phyloP scores from a whole-genome alignment of 139 green algal genomes.

The Tetradesmus lagerheimii region DNA sequence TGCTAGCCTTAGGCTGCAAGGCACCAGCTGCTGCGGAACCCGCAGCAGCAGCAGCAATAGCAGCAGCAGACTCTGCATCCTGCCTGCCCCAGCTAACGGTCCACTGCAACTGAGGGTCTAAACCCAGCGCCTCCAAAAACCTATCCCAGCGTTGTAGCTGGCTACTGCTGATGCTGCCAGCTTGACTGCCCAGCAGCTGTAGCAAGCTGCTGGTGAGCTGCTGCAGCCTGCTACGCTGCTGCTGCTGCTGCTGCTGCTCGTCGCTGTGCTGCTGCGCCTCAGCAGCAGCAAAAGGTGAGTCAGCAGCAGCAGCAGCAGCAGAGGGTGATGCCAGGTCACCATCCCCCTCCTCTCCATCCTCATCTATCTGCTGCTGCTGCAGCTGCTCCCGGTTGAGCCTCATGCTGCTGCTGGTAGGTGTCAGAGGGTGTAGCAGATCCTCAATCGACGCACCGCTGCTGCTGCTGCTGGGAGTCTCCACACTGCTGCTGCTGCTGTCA shows the following conservation, averaged over 20 bases:
- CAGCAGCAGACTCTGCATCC: not conserved
- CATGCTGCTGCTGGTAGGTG: conserved; percentile 8
- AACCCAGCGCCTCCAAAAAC: conserved; percentile 31
- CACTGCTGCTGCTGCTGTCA: not conserved
- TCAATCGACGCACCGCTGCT: not conserved
- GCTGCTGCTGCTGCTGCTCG: conserved; percentile 28
- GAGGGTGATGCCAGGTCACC: not conserved
- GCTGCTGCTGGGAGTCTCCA: not conserved
- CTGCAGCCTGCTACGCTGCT: conserved; percentile 14
- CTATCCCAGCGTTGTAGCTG: conserved; percentile 37
- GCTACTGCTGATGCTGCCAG: conserved; percentile 39
- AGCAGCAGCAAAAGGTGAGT: conserved; percentile 30
- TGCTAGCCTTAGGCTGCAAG: not conserved
- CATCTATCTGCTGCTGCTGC: conserved; percentile 6
- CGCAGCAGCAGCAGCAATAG: not conserved
- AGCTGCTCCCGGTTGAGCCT: not conserved
- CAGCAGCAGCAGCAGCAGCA: not conserved
- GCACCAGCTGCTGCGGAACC: not conserved
- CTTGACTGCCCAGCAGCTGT: conserved; percentile 8
- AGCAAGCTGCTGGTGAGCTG: not conserved
- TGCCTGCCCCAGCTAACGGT: conserved; percentile 34
- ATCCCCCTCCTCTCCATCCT: not conserved
- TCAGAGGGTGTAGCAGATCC: not conserved
- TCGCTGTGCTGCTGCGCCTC: conserved; percentile 11
- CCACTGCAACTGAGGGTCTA: conserved; percentile 40